phyloP scores from a whole-genome alignment of 495 filamentous ascomycete species.

The Neurospora terricola region DNA sequence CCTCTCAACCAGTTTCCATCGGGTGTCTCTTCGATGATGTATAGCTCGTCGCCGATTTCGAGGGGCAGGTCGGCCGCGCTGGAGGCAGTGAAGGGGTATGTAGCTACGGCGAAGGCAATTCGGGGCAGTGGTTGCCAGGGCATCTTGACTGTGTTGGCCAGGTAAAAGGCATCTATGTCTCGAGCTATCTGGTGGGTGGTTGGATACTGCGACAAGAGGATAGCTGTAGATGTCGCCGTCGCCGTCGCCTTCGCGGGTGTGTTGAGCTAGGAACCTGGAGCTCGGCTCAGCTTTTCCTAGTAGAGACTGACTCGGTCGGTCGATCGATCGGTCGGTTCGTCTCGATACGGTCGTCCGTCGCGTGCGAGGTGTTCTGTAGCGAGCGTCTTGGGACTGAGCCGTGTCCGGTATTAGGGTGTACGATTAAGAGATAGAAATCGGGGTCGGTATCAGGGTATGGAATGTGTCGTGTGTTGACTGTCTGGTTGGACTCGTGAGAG shows the following conservation, averaged over 20 bases:
- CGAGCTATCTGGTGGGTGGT: neutral
- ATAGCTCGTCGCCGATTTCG: conserved; percentile 94
- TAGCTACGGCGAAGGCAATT: conserved; percentile 94
- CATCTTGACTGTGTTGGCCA: conserved; percentile 43
- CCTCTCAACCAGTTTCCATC: conserved; percentile 88
- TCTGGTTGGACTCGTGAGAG: neutral
- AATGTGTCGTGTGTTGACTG: neutral
- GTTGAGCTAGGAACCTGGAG: neutral
- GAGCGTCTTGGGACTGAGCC: neutral
- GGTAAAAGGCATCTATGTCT: conserved; percentile 20
- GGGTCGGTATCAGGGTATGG: neutral
- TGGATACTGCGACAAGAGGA: neutral
- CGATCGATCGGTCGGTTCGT: neutral
- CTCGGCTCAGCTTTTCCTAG: neutral
- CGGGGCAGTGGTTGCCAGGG: conserved; percentile 94
- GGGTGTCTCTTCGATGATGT: conserved; percentile 89
- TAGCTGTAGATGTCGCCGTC: neutral
- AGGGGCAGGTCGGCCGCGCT: conserved; percentile 88
- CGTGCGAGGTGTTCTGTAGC: neutral
- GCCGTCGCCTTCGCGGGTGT: neutral
- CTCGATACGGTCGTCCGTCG: neutral
- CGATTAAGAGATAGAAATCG: neutral
- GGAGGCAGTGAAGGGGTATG: conserved; percentile 80
- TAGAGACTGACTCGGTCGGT: neutral
- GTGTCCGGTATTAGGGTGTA: neutral